phyloP scores from a whole-genome alignment of 495 filamentous ascomycete species.

The Beverwykella pulmonaria region DNA sequence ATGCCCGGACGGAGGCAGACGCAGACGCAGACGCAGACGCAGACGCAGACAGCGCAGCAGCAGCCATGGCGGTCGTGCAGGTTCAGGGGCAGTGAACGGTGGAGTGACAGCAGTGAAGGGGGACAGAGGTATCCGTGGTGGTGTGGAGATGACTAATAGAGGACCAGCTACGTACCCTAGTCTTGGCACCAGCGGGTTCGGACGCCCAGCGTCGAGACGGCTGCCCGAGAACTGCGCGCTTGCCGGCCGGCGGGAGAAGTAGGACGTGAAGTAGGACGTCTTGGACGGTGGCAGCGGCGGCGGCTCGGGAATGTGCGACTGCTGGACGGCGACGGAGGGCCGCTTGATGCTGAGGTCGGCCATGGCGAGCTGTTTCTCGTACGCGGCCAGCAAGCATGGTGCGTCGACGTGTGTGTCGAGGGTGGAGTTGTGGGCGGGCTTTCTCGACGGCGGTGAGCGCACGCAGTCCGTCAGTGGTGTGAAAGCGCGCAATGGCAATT shows the following conservation, averaged over 20 bases:
- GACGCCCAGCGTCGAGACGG: slow-evolving; percentile 31
- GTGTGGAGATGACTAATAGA: background rate
- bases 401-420: background rate
- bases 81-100: background rate
- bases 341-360: slow-evolving; percentile 47
- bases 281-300: slow-evolving; percentile 55
- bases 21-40: too few relatives aligned
- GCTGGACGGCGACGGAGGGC: slow-evolving; percentile 35
- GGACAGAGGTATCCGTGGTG: background rate
- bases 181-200: slow-evolving; percentile 36
- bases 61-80: background rate
- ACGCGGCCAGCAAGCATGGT: background rate
- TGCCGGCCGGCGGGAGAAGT: slow-evolving; percentile 56
- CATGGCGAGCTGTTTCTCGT: slow-evolving; percentile 40
- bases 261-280: slow-evolving; percentile 55
- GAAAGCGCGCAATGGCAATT: slow-evolving; percentile 1
- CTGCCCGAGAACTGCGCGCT: slow-evolving; percentile 45
- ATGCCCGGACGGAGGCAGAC: background rate
- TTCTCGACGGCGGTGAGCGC: slow-evolving; percentile 3
- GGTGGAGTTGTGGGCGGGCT: too few relatives aligned
- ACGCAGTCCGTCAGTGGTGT: background rate
- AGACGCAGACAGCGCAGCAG: background rate
- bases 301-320: slow-evolving; percentile 50
- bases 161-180: slow-evolving; percentile 11
- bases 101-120: too few relatives aligned